Evolutionary conservation across 23 red algal species (phyloP).

Genomic region (Pyropia yezoensis): DNA sequence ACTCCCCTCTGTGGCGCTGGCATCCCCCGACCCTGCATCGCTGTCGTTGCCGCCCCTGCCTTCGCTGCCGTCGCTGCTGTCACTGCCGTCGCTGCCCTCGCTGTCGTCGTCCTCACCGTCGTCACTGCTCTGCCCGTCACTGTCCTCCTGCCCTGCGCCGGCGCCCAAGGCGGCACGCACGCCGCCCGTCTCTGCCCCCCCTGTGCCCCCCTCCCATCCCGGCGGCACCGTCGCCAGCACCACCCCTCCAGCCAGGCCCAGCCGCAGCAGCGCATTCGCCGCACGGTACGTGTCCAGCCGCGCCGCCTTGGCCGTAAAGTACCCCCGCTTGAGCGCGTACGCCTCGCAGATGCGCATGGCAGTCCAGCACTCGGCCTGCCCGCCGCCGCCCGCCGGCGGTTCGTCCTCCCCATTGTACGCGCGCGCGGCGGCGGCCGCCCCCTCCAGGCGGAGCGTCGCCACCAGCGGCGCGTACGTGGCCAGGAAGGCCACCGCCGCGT

Average conservation of each 20-base stretch:
- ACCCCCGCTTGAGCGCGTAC: constrained; percentile 55
- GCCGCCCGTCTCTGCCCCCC: constrained; percentile 2
- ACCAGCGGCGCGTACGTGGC: constrained; percentile 44
- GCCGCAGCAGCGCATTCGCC: constrained; percentile 49
- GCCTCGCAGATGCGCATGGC: constrained; percentile 69
- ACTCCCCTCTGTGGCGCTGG: no score
- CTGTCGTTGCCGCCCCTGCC: no score
- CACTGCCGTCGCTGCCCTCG: no score
- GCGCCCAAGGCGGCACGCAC: no score
- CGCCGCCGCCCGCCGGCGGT: not conserved
- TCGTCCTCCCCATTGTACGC: constrained; percentile 15
- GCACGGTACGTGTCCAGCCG: constrained; percentile 47
- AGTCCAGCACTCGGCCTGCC: constrained; percentile 18
- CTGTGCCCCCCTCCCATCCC: constrained; percentile 12
- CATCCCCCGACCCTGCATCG: no score
- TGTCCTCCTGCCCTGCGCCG: no score
- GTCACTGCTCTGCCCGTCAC: no score
- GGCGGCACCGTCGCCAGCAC: constrained; percentile 45
- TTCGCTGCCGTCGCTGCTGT: no score
- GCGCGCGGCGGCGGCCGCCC: constrained; percentile 2
- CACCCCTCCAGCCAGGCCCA: constrained; percentile 47
- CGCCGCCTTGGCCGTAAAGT: constrained; percentile 59
- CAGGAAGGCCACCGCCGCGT: constrained; percentile 39
- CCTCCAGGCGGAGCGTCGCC: constrained; percentile 29
- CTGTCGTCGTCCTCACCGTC: no score